phyloP scores from a whole-genome alignment of 495 filamentous ascomycete genomes.

The Aspergillus baeticus region DNA sequence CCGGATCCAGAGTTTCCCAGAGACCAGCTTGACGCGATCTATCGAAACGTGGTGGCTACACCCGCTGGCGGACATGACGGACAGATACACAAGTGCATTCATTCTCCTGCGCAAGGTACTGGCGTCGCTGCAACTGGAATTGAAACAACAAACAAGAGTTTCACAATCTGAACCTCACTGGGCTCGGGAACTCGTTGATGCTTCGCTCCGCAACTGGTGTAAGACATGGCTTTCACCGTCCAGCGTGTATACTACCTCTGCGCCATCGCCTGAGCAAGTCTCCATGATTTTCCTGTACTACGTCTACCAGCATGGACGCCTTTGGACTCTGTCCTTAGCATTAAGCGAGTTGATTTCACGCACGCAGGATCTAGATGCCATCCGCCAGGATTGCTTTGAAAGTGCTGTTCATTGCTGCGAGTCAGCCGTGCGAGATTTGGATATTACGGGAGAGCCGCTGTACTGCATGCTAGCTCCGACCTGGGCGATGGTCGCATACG shows the following conservation, averaged over 20 bases:
- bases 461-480: constrained; percentile 34
- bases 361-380: constrained; percentile 32
- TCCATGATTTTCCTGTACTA: constrained; percentile 23
- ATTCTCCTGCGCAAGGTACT: constrained; percentile 20
- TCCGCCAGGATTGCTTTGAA: constrained; percentile 43
- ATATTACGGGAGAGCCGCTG: constrained; percentile 22
- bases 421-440: constrained; percentile 24
- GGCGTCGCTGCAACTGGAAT: constrained; percentile 17
- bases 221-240: constrained; percentile 17
- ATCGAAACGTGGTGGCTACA: constrained; percentile 29
- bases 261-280: constrained; percentile 17
- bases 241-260: neutral
- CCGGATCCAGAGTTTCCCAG: constrained; percentile 23
- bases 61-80: constrained; percentile 24
- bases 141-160: constrained; percentile 2
- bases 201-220: constrained; percentile 19
- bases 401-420: constrained; percentile 34
- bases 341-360: constrained; percentile 14
- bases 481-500: constrained; percentile 33
- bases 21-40: constrained; percentile 20
- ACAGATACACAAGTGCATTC: constrained; percentile 29
- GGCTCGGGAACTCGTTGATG: constrained; percentile 22
- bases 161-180: constrained; percentile 20
- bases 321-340: constrained; percentile 29
- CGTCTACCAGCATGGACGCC: constrained; percentile 26